Evolutionary conservation across 2,329 filamentous ascomycete species (phyloP), one percentile per base, ranked within the genome.

Genomic region (Trichoderma aggressivum): DNA sequence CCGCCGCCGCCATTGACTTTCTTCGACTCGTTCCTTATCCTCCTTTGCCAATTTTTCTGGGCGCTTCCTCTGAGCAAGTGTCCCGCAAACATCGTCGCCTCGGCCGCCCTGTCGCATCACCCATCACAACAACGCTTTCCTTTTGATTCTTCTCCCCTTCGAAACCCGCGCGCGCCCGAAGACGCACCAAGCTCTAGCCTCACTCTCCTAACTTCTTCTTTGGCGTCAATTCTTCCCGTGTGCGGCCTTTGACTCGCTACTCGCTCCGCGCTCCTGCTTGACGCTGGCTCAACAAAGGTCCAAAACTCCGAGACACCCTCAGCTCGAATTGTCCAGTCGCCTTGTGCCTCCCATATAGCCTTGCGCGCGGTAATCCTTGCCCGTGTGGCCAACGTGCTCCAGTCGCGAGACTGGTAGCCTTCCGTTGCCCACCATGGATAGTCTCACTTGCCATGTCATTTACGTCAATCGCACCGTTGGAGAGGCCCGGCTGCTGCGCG

Each of bases 391-490:
- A 83, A 85, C 85, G 85, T 84, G 86, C 83, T 86, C 85, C 86
- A 83, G 86, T 88, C 86, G 83, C 79, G 81, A 85, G 87, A 87
- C 87, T 88, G 86, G 86, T 84, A 86, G 86, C 85, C 84, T 82
- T 80, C 82, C 78, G 80, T 83, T 82, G 81, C 82, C 71, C 82
- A 84, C 80, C 78, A 89, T 89, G 87, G 87, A 89, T 79, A 83
- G 82, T 78, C 83, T 85, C 76, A 81, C 82, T 72, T 89, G 86
- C 78, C 86, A 89, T 78, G 84, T 89, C 74, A 86, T 90, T 73
- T 90, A 89, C 75, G 86, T 89, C 75, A 86, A 89, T 80, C 86
- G 86, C 76, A 81, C 83, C 72, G 84, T 87, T 73, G 81, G 80
- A 75, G 79, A 84, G 72, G 83, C 87, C 75, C 81, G 84, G 70